These are phyloP conservation scores for Filobasidium uniguttulatum DNA, from an alignment of 1,284 basidiomycete genomes.

Conservation along the genomic window DNA sequence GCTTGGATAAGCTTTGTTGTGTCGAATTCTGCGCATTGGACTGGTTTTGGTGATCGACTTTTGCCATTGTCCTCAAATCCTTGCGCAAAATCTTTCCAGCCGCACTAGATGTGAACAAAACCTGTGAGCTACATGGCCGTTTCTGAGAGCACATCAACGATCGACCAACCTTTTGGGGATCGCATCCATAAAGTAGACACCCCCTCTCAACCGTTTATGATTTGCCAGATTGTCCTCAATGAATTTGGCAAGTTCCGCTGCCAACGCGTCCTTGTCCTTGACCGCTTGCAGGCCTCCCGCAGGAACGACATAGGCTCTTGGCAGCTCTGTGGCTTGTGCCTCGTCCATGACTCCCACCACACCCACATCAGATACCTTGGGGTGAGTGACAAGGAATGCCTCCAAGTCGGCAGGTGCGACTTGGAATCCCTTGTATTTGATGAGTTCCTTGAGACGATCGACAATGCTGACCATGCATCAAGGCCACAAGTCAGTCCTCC, in stretches of 20 bases:
- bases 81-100: slow-evolving; percentile 35
- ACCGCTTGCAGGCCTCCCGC: slow-evolving; percentile 20
- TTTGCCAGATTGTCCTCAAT: slow-evolving; percentile 44
- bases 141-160: not conserved
- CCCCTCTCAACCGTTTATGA: slow-evolving; percentile 40
- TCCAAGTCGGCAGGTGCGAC: slow-evolving; percentile 80
- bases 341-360: slow-evolving; percentile 55
- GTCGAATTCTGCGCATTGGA: slow-evolving; percentile 10
- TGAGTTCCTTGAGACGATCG: slow-evolving; percentile 56
- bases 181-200: slow-evolving; percentile 36
- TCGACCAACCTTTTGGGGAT: slow-evolving; percentile 38
- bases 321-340: slow-evolving; percentile 58
- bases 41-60: slow-evolving; percentile 8
- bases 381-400: slow-evolving; percentile 55
- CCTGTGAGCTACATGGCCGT: not conserved
- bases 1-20: slow-evolving; percentile 5
- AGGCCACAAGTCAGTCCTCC: slow-evolving; percentile 35
- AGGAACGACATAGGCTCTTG: slow-evolving; percentile 59
- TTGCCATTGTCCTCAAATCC: slow-evolving; percentile 20
- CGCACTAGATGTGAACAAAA: slow-evolving; percentile 16
- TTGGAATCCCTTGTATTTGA: slow-evolving; percentile 53
- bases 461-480: slow-evolving; percentile 47
- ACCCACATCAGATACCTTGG: slow-evolving; percentile 55
- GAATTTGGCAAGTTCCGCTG: slow-evolving; percentile 48
- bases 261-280: slow-evolving; percentile 41